Conservation (phyloP, 331 rosid species). For the Telfairia occidentalis region DNA sequence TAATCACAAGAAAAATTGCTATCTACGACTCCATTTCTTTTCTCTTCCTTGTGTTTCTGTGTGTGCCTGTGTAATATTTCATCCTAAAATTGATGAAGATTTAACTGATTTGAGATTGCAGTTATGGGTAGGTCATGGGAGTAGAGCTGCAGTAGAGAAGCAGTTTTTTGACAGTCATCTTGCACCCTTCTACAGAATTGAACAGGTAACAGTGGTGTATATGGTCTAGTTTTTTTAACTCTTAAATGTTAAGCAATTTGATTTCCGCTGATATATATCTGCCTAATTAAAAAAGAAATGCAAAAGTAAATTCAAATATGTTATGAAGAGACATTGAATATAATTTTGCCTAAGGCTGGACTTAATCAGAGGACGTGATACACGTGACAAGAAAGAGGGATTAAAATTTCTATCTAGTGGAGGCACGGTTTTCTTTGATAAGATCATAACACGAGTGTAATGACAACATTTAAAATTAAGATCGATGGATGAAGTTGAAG, state of each 20-base stretch:
- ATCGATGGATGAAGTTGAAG: neutral
- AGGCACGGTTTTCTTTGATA: neutral
- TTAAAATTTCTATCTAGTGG: neutral
- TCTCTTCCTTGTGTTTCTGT: neutral
- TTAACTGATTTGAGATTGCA: constrained; percentile 31
- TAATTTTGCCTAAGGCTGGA: neutral
- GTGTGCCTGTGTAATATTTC: constrained; percentile 5
- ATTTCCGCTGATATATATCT: constrained; percentile 10
- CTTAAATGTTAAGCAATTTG: constrained; percentile 3
- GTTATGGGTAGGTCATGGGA: constrained; percentile 95
- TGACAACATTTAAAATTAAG: neutral
- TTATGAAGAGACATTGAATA: neutral
- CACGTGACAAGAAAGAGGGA: neutral
- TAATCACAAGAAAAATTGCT: neutral
- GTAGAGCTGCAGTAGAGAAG: constrained; percentile 91
- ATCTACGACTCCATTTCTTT: neutral
- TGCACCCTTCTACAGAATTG: constrained; percentile 94
- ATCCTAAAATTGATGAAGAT: constrained; percentile 7
- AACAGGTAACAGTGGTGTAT: constrained; percentile 46
- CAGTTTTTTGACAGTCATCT: constrained; percentile 75
- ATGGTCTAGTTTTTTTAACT: neutral
- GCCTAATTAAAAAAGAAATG: neutral
- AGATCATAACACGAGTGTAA: neutral
- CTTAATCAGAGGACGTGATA: neutral
- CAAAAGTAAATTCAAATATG: neutral